Evolutionary conservation across 2,329 filamentous ascomycete genomes (phyloP), one percentile per base, ranked within the genome.

Genomic region (Colletotrichum siamense): DNA sequence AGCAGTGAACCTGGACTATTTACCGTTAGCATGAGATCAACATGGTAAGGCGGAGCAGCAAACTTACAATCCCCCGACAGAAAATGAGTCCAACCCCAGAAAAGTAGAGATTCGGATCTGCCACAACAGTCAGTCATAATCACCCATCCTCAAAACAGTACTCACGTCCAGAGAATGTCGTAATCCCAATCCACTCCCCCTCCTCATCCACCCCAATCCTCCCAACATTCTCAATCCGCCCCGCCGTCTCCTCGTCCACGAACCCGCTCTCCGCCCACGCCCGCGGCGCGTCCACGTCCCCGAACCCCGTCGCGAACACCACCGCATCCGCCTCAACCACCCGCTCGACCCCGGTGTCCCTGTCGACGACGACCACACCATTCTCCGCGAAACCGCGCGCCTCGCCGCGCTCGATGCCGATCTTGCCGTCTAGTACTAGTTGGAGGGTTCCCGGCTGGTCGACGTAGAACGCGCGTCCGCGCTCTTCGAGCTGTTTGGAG

Each of bases 281-380:
- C 3, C 82, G 75, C 16, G 81, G 83, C 12, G 79, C 81, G 16
- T 81, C 78, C 82, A 87, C 85, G 52, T 83, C 84, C 12, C 86
- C 81, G 75, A 82, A 88, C 2, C 87, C 86, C 0, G 87, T 88
- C 1, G 86, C 86, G 9, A 86, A 76, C 6, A 88, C 85, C 0
- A 88, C 82, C n/a, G 85, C 81, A 70, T 88, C 86, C 1, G 85
- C 84, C 4, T 84, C 81, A 4, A 87, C 9, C 6, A 76, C 63
- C 34, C 34, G 64, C 64, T 76, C 74, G 32, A n/a, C 18, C 24
- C 74, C 74, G 4, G 63, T 65, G 6, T 49, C 55, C 64, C 81
- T 79, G 1, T 87, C 85, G 0, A 79, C 80, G 6, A 83, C 78
- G 0, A 78, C 61, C 0, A 83, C 18, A 2, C 80, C 81, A 3